A percentile compares a stretch with the other conserved stretches of the same genome.
Evolutionary conservation across 495 filamentous ascomycete genomes (phyloP).

Genomic region (Articulospora tetracladia): DNA sequence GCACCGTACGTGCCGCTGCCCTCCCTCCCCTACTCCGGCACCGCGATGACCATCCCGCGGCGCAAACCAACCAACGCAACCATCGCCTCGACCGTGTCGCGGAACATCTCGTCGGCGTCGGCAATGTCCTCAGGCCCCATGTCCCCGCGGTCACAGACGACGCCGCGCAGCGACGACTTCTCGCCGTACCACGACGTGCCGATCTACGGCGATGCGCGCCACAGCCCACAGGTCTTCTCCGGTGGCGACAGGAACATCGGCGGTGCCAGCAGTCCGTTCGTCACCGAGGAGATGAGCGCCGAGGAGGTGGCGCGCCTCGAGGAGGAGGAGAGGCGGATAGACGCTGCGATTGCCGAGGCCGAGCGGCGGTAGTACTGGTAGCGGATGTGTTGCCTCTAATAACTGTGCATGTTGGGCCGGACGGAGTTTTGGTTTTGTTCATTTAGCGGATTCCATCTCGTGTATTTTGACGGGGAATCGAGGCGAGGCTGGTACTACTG

Average conservation of each 20-base stretch:
- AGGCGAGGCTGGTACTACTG: too few species aligned
- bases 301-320: conserved; percentile 24
- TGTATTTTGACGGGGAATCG: neutral
- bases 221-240: conserved; percentile 13
- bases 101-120: neutral
- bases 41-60: neutral
- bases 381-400: neutral
- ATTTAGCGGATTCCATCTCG: neutral
- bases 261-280: conserved; percentile 6
- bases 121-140: conserved; percentile 3
- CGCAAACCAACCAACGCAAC: conserved; percentile 1
- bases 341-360: conserved; percentile 25
- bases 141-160: neutral
- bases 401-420: neutral
- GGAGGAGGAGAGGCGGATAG: conserved; percentile 27
- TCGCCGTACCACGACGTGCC: conserved; percentile 20
- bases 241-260: neutral
- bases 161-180: conserved; percentile 1
- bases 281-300: conserved; percentile 21
- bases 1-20: neutral
- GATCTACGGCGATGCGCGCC: conserved; percentile 20
- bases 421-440: neutral
- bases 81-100: neutral
- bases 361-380: conserved; percentile 7
- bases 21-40: neutral